Evolutionary conservation across 1,284 basidiomycete species (phyloP).

Genomic region (Naganishia liquefaciens): DNA sequence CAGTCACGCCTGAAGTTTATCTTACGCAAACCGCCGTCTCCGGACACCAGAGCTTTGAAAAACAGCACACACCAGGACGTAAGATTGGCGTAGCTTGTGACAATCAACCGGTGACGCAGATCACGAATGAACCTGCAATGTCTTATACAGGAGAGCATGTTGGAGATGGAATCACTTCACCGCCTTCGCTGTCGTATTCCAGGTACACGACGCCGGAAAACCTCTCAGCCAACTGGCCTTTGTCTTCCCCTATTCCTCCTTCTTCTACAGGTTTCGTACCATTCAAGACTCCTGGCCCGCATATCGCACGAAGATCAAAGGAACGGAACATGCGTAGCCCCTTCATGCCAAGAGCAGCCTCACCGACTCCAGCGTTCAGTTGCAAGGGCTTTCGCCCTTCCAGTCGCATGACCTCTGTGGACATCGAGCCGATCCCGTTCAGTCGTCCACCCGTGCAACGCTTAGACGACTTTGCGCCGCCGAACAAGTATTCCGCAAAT

Average conservation of each 20-base stretch:
- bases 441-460: slow-evolving; percentile 13
- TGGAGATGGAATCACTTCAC: not conserved
- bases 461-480: not conserved
- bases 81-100: not conserved
- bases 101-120: not conserved
- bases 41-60: not conserved
- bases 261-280: not conserved
- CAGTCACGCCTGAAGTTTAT: not conserved
- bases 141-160: not conserved
- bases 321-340: not conserved
- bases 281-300: slow-evolving; percentile 11
- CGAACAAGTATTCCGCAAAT: slow-evolving; percentile 12
- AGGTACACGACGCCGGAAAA: not conserved
- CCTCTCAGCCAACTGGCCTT: not conserved
- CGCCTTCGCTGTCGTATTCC: not conserved
- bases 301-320: not conserved
- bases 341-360: not conserved
- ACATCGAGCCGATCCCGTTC: slow-evolving; percentile 2
- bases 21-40: too few relatives aligned
- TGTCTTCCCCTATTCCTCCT: not conserved
- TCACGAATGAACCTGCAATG: not conserved
- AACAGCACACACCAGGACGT: not conserved
- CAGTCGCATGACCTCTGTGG: not conserved
- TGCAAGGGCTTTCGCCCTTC: not conserved
- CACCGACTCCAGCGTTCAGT: not conserved